Base-by-base conservation (phyloP, 352 stramenopile genomes). In the Phytophthora litchii region DNA sequence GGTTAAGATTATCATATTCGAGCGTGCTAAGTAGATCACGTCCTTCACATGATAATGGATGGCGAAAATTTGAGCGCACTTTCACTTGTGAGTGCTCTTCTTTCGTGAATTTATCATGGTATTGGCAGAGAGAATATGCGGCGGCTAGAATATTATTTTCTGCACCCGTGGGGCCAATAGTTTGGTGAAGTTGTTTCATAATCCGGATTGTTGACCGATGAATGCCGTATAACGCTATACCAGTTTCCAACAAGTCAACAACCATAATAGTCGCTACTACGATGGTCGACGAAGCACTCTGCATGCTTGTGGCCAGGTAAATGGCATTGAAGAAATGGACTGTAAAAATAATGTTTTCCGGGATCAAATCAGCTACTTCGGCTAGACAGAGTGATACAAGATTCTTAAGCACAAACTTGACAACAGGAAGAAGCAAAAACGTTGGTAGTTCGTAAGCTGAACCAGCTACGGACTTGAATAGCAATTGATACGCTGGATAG, bases 271-370 rank as follows among this genome's bases (percentile, higher is more conserved):
- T 19, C 2, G 42, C 11, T 0, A 67, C 31, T 3, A 50, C 34
- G 6, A 59, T 38, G 0, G 40, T 34, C 0, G 65, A 70, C 9
- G 44, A 52, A 20, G 56, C n/a, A 12, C 37, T 56, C 35, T 70
- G 65, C 65, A 70, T 70, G 29, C 32, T 54, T 0, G 54, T 63
- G 11, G 60, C 60, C 13, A 74, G 25, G 20, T 70, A 71, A 3
- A 71, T 23, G 1, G 66, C 51, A 25, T 74, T 71, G 60, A 74
- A 74, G 25, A 71, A 67, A 20, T 67, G 44, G 20, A 67, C 50
- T 1, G 60, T 67, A 20, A 74, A 70, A 23, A 74, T 60, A 10
- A 67, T 60, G 14, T 62, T 52, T 3, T 59, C 44, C 0, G 65
- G 66, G 13, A 71, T 62, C 4, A 60, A n/a, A 13, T 74, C 66